phyloP scores from a whole-genome alignment of 139 green algal genomes.

The Chlorella sp. region DNA sequence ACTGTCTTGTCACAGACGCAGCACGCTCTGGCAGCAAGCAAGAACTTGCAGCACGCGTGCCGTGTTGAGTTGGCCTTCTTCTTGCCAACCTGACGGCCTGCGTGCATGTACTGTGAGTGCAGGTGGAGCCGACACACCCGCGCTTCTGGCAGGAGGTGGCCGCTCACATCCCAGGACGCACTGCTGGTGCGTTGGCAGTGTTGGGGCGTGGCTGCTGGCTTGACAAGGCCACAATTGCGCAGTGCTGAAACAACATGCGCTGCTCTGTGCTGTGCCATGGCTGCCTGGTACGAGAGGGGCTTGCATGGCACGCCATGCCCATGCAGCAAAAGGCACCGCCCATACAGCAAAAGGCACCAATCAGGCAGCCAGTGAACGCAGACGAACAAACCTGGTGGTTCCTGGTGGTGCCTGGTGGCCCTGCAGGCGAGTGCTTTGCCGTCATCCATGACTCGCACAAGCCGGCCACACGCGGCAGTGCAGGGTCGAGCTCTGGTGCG shows the following conservation, averaged over 20 bases:
- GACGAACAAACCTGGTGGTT: too few relatives aligned
- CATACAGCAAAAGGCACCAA: too few relatives aligned
- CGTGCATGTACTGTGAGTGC: background rate
- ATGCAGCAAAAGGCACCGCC: too few relatives aligned
- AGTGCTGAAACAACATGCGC: background rate
- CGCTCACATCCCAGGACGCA: background rate
- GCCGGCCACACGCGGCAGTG: too few relatives aligned
- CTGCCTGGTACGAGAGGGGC: background rate
- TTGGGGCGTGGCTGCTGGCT: background rate
- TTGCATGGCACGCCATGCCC: background rate
- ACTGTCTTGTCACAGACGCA: too few relatives aligned
- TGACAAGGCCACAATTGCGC: background rate
- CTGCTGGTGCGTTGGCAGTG: background rate
- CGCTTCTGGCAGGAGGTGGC: background rate
- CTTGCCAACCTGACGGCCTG: too few relatives aligned
- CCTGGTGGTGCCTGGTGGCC: background rate
- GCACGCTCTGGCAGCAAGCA: too few relatives aligned
- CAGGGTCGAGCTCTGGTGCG: background rate
- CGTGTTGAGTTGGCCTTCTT: too few relatives aligned
- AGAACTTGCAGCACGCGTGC: too few relatives aligned
- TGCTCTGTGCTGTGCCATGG: background rate
- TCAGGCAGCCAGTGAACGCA: too few relatives aligned
- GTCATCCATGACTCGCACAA: background rate
- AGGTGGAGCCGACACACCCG: background rate
- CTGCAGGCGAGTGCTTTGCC: background rate